Percentiles rank a stretch among this genome's conserved stretches.
Conservation (phyloP, 352 stramenopile species). For the Heterotrichella gracilis region DNA sequence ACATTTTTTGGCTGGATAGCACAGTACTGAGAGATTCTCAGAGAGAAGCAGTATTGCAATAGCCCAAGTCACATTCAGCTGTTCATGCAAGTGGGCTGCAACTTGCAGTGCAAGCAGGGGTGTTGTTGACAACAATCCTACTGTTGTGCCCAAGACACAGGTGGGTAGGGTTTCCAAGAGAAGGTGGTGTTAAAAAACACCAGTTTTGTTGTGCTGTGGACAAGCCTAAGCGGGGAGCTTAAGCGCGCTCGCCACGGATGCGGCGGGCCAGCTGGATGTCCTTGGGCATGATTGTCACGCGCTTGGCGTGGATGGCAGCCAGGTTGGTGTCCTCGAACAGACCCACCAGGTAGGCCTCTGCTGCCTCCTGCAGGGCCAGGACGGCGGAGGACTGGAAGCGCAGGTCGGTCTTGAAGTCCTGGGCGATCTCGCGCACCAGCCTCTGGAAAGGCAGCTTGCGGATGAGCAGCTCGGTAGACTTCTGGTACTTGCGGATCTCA, state of each 20-base stretch:
- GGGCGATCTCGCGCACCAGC: conserved; percentile 55
- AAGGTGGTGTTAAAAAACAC: too few species aligned
- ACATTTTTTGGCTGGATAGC: too few species aligned
- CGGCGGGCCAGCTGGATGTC: conserved; percentile 63
- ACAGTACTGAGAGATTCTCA: too few species aligned
- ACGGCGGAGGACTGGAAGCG: conserved; percentile 68
- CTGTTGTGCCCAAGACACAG: too few species aligned
- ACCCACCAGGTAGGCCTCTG: conserved; percentile 58
- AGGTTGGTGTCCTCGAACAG: conserved; percentile 76
- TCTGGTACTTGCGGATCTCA: conserved; percentile 61
- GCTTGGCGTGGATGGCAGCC: conserved; percentile 67
- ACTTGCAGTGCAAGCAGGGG: too few species aligned
- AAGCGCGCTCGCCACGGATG: conserved; percentile 42
- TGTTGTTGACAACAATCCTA: too few species aligned
- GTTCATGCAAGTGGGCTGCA: too few species aligned
- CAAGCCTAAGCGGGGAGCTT: too few species aligned
- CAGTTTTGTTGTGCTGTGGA: too few species aligned
- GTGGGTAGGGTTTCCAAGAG: too few species aligned
- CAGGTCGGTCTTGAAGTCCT: conserved; percentile 76
- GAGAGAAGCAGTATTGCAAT: too few species aligned
- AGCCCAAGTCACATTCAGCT: too few species aligned
- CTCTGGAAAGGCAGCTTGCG: conserved; percentile 49
- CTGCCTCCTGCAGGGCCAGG: conserved; percentile 49
- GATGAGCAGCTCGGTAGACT: conserved; percentile 55
- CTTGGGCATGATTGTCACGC: conserved; percentile 79